A percentile compares a stretch with the other conserved stretches of the same genome.
Evolutionary conservation across 2,329 filamentous ascomycete species (phyloP).

Genomic region (Chlorencoelia australis): DNA sequence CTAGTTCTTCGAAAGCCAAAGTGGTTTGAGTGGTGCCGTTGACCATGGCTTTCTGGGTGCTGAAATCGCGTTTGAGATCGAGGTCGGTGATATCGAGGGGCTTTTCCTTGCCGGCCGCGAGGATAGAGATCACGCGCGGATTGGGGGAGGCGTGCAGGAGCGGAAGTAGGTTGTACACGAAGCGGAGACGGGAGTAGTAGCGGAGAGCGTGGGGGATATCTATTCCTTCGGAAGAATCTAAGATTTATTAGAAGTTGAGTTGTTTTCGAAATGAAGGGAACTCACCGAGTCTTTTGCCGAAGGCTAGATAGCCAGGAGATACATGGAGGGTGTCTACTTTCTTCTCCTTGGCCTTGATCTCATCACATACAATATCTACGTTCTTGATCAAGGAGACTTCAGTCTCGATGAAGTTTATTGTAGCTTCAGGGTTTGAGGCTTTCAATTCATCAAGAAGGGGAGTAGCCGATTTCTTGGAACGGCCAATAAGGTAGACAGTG

Average conservation of each 20-base stretch:
- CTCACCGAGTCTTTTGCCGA: constrained; percentile 21
- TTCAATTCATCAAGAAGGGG: constrained; percentile 32
- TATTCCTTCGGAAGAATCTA: constrained; percentile 47
- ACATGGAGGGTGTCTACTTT: constrained; percentile 38
- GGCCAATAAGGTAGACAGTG: constrained; percentile 42
- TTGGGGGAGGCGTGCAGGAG: constrained; percentile 35
- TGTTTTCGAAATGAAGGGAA: neutral
- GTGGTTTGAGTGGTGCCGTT: constrained; percentile 42
- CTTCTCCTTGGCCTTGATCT: constrained; percentile 35
- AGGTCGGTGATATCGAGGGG: constrained; percentile 37
- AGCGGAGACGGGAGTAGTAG: constrained; percentile 48
- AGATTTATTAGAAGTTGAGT: constrained; percentile 5
- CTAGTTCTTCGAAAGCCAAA: constrained; percentile 39
- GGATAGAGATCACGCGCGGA: constrained; percentile 44
- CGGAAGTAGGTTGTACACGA: constrained; percentile 46
- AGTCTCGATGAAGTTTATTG: constrained; percentile 37
- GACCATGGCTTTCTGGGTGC: constrained; percentile 31
- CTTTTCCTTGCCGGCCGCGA: constrained; percentile 42
- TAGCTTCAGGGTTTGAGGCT: constrained; percentile 33
- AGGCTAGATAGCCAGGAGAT: constrained; percentile 30
- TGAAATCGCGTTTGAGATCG: constrained; percentile 27
- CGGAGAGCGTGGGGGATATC: constrained; percentile 40
- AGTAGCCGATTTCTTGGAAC: constrained; percentile 28
- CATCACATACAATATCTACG: constrained; percentile 38
- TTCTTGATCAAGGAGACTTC: constrained; percentile 41